Evolutionary conservation across 2,329 filamentous ascomycete species (phyloP).

Genomic region (Lomentospora prolificans): DNA sequence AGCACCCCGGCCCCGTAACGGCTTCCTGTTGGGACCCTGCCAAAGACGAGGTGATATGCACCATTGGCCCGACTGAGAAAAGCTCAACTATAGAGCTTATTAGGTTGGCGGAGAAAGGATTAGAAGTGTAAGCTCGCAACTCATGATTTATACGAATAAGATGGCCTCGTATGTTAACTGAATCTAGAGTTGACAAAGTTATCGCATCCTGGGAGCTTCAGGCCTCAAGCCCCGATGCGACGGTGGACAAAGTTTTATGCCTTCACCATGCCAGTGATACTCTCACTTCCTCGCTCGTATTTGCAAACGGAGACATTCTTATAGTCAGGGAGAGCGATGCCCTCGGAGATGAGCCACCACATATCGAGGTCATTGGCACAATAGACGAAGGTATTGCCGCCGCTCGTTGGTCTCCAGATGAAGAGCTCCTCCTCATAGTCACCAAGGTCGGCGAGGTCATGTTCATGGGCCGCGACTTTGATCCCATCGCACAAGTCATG

Average conservation of each 20-base stretch:
- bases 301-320: constrained; percentile 86
- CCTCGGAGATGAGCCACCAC: constrained; percentile 31
- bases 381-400: constrained; percentile 86
- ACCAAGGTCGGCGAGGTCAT: constrained; percentile 72
- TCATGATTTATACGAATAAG: background rate
- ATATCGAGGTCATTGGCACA: constrained; percentile 90
- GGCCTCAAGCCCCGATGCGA: constrained; percentile 65
- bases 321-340: constrained; percentile 56
- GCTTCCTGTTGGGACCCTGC: constrained; percentile 79
- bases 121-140: constrained; percentile 27
- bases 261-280: constrained; percentile 82
- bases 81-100: constrained; percentile 64
- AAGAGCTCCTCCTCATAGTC: constrained; percentile 76
- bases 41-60: constrained; percentile 68
- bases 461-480: constrained; percentile 89
- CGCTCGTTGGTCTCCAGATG: constrained; percentile 89
- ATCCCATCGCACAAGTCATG: constrained; percentile 65
- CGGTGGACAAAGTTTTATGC: constrained; percentile 64
- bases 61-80: constrained; percentile 67
- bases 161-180: constrained; percentile 15
- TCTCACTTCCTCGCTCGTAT: constrained; percentile 66
- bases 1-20: constrained; percentile 50
- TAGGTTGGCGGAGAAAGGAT: constrained; percentile 36
- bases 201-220: constrained; percentile 87
- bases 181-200: constrained; percentile 10